A percentile compares a stretch with the other conserved stretches of the same genome.
phyloP scores from a whole-genome alignment of 306 rosid genomes.

The Alnus glutinosa region DNA sequence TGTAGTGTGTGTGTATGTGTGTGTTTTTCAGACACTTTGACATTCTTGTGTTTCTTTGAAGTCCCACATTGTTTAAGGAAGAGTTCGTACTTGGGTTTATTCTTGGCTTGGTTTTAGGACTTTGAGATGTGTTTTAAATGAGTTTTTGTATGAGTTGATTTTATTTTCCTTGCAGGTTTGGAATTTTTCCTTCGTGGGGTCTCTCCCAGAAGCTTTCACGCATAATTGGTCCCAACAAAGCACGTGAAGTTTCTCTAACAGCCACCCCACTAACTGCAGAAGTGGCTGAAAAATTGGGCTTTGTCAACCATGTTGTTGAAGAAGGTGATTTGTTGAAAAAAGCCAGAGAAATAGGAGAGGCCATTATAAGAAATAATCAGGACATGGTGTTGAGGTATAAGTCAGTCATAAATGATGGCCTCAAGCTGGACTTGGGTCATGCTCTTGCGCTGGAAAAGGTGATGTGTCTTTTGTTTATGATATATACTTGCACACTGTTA shows the following conservation, averaged over 20 bases:
- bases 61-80: not conserved
- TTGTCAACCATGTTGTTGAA: slow-evolving; percentile 85
- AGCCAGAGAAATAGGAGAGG: slow-evolving; percentile 64
- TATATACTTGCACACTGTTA: not conserved
- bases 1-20: no score
- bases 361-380: slow-evolving; percentile 65
- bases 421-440: slow-evolving; percentile 64
- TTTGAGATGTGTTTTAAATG: not conserved
- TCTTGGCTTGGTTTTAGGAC: not conserved
- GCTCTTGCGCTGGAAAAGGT: slow-evolving; percentile 92
- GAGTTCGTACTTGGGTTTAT: not conserved
- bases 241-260: slow-evolving; percentile 85
- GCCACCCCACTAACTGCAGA: slow-evolving; percentile 82
- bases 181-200: slow-evolving; percentile 98
- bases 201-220: slow-evolving; percentile 91
- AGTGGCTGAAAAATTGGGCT: slow-evolving; percentile 69
- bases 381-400: slow-evolving; percentile 85
- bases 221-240: slow-evolving; percentile 71
- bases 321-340: slow-evolving; percentile 70
- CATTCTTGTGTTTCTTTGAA: no score
- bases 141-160: not conserved
- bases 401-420: slow-evolving; percentile 81
- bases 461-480: not conserved
- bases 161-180: slow-evolving; percentile 55
- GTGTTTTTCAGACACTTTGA: no score